phyloP scores from a whole-genome alignment of 2,329 filamentous ascomycete genomes.

The Rutstroemia sydowiana region DNA sequence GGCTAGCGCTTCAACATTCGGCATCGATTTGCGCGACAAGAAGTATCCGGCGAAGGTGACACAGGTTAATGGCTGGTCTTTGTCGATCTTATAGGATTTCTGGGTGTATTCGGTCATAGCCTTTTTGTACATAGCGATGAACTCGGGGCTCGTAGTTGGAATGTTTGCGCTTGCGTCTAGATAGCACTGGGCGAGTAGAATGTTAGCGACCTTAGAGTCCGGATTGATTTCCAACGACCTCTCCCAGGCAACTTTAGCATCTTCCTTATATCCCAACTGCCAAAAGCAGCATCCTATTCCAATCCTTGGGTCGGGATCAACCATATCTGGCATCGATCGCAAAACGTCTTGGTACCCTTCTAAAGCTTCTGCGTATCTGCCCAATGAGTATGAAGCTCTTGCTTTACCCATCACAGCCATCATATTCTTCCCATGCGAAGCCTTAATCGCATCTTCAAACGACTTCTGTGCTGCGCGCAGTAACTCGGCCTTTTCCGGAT shows the following conservation, averaged over 20 bases:
- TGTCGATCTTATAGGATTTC: slow-evolving; percentile 88
- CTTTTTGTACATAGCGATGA: slow-evolving; percentile 78
- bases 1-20: slow-evolving; percentile 77
- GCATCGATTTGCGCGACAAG: slow-evolving; percentile 70
- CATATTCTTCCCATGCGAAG: slow-evolving; percentile 81
- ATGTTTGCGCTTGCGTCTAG: slow-evolving; percentile 80
- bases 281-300: slow-evolving; percentile 96
- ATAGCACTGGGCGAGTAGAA: slow-evolving; percentile 83
- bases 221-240: slow-evolving; percentile 73
- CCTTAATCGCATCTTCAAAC: slow-evolving; percentile 87
- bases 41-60: slow-evolving; percentile 89
- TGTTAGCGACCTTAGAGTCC: slow-evolving; percentile 82
- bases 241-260: slow-evolving; percentile 87
- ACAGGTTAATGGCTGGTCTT: slow-evolving; percentile 82
- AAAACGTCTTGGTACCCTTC: slow-evolving; percentile 82
- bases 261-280: slow-evolving; percentile 90
- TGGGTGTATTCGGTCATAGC: slow-evolving; percentile 94
- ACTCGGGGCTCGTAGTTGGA: slow-evolving; percentile 75
- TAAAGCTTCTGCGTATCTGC: slow-evolving; percentile 77
- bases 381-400: slow-evolving; percentile 76
- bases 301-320: slow-evolving; percentile 90
- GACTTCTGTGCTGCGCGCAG: slow-evolving; percentile 81
- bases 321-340: slow-evolving; percentile 75
- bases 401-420: slow-evolving; percentile 88
- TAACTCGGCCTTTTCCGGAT: slow-evolving; percentile 69